These are phyloP conservation scores for Zygotorulaspora sp. DNA, from an alignment of 805 yeast genomes.

Conservation along the genomic window DNA sequence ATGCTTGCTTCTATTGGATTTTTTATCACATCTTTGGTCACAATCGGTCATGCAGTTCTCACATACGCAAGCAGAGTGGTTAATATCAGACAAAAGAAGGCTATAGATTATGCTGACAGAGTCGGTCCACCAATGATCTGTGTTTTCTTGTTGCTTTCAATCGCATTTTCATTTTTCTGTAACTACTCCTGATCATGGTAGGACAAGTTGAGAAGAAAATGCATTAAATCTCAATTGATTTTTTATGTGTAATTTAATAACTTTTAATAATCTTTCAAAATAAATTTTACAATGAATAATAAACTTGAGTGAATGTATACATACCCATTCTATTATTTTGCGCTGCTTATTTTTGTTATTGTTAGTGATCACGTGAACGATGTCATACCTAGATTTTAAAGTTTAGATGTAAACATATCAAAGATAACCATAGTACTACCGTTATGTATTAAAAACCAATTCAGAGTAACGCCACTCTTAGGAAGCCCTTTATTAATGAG, in stretches of 20 bases:
- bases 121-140: slow-evolving; percentile 85
- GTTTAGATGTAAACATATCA: too few relatives aligned
- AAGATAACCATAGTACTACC: too few relatives aligned
- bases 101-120: slow-evolving; percentile 80
- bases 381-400: too few relatives aligned
- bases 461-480: too few relatives aligned
- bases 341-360: too few relatives aligned
- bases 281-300: too few relatives aligned
- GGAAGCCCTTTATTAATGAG: not conserved
- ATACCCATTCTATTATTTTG: too few relatives aligned
- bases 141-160: slow-evolving; percentile 63
- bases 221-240: not conserved
- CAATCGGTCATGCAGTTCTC: slow-evolving; percentile 66
- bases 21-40: slow-evolving; percentile 70
- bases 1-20: slow-evolving; percentile 83
- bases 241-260: not conserved
- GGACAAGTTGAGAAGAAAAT: too few relatives aligned
- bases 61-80: slow-evolving; percentile 78
- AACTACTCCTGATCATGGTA: slow-evolving; percentile 20
- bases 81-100: slow-evolving; percentile 76
- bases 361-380: too few relatives aligned
- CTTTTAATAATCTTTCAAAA: not conserved
- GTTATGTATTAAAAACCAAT: too few relatives aligned
- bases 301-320: too few relatives aligned
- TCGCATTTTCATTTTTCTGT: slow-evolving; percentile 55